Evolutionary conservation across 495 filamentous ascomycete species (phyloP).

Genomic region (Hypoxylon fragiforme): DNA sequence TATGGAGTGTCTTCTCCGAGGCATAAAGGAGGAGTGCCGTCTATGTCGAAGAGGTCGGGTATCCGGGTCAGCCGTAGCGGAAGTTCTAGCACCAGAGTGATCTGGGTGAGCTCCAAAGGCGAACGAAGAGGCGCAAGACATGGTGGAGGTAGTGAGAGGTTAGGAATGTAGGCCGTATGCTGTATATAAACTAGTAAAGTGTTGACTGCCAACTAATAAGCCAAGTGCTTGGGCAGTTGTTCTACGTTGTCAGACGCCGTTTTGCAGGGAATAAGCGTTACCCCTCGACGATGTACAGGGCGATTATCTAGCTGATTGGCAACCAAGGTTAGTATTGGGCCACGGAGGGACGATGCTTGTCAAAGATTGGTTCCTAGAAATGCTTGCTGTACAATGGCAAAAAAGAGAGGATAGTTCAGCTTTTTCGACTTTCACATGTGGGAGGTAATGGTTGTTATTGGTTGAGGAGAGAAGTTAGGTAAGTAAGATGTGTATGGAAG

Average conservation of each 20-base stretch:
- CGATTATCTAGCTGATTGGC: too few relatives aligned
- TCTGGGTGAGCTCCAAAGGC: conserved; percentile 44
- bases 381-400: conserved; percentile 8
- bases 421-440: conserved; percentile 21
- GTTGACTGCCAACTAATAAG: conserved; percentile 25
- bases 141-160: conserved; percentile 14
- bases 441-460: conserved; percentile 17
- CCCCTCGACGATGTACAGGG: conserved; percentile 1
- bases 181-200: background rate
- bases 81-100: conserved; percentile 30
- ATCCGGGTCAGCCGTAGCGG: conserved; percentile 40
- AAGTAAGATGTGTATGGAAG: too few relatives aligned
- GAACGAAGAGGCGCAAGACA: conserved; percentile 43
- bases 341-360: conserved; percentile 5
- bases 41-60: conserved; percentile 38
- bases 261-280: conserved; percentile 22
- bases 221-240: conserved; percentile 12
- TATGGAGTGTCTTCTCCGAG: conserved; percentile 60
- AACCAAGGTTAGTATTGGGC: too few relatives aligned
- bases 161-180: background rate
- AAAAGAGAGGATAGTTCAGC: conserved; percentile 16
- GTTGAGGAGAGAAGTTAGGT: conserved; percentile 1
- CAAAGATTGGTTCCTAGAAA: conserved; percentile 19
- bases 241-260: conserved; percentile 24
- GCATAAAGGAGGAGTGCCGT: conserved; percentile 68